These are phyloP conservation scores for Penicillium parvum DNA, from an alignment of 495 filamentous ascomycete species.

Conservation along the genomic window DNA sequence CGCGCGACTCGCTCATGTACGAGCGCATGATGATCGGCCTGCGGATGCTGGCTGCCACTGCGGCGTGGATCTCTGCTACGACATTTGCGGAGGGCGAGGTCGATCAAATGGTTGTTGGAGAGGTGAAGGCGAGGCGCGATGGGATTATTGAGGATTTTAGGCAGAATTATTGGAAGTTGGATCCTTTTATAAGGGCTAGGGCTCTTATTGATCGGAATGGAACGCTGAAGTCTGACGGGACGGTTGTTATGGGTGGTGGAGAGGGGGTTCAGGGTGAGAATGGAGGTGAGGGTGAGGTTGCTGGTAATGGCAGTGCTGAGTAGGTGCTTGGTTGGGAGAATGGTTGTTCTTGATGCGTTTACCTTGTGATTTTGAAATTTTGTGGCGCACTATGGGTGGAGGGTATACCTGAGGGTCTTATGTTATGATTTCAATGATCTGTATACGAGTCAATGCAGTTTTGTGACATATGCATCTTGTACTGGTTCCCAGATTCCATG, in stretches of 20 bases:
- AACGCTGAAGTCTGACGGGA: constrained; percentile 50
- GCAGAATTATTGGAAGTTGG: constrained; percentile 68
- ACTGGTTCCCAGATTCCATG: too few relatives aligned
- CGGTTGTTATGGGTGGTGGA: neutral
- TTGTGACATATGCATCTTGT: too few relatives aligned
- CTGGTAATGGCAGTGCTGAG: too few relatives aligned
- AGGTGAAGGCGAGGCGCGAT: constrained; percentile 50
- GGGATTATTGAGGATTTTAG: constrained; percentile 38
- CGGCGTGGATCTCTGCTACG: constrained; percentile 55
- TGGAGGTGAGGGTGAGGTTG: neutral
- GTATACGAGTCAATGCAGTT: too few relatives aligned
- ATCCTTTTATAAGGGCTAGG: constrained; percentile 60
- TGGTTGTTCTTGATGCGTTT: too few relatives aligned
- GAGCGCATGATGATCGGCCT: constrained; percentile 55
- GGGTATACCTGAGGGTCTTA: too few relatives aligned
- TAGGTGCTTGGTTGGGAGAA: too few relatives aligned
- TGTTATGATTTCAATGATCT: too few relatives aligned
- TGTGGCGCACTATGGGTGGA: too few relatives aligned
- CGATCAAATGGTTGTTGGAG: constrained; percentile 22
- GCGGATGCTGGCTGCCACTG: constrained; percentile 61
- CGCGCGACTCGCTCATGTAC: constrained; percentile 52
- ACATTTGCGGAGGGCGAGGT: constrained; percentile 13
- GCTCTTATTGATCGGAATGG: constrained; percentile 61
- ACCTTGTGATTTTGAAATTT: too few relatives aligned
- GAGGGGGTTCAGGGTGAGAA: neutral